Percentiles rank a stretch among this genome's conserved stretches.
These are phyloP conservation scores for Melastoma candidum DNA, from an alignment of 441 rosid genomes.

Conservation along the genomic window DNA sequence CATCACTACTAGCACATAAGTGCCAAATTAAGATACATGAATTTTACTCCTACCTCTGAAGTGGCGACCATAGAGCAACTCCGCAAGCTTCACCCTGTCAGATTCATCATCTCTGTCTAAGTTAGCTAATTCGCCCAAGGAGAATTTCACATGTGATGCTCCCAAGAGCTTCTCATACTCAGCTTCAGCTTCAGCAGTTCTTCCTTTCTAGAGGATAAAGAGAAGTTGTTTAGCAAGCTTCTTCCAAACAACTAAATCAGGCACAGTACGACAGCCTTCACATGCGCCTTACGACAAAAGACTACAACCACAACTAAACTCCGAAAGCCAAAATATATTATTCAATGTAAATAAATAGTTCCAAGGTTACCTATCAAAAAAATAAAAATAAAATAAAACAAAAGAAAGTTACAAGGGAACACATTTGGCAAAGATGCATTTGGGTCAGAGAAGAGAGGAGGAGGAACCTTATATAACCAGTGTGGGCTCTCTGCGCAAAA, in stretches of 20 bases:
- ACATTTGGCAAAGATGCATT: background rate
- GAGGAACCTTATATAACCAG: slow-evolving; percentile 16
- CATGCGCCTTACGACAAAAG: no score
- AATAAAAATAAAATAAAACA: background rate
- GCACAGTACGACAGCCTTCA: background rate
- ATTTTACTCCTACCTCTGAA: slow-evolving; percentile 48
- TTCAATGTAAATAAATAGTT: no score
- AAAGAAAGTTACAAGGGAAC: background rate
- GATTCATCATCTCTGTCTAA: slow-evolving; percentile 58
- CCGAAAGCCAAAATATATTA: no score
- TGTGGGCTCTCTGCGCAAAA: slow-evolving; percentile 13
- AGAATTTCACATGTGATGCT: slow-evolving; percentile 59
- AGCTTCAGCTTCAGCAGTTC: slow-evolving; percentile 68
- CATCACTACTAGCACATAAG: no score
- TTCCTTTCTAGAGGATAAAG: slow-evolving; percentile 60
- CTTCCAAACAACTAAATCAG: background rate
- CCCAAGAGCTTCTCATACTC: slow-evolving; percentile 82
- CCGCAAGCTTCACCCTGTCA: slow-evolving; percentile 54
- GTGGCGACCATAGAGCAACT: slow-evolving; percentile 66
- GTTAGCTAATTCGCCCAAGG: slow-evolving; percentile 68
- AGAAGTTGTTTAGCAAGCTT: background rate
- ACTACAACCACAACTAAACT: no score
- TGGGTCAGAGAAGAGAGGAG: background rate
- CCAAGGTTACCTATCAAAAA: no score
- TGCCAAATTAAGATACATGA: no score